Evolutionary conservation across 768 basidiomycete species (phyloP), one percentile per base, ranked within the genome.

Genomic region (Amyloporia xantha): DNA sequence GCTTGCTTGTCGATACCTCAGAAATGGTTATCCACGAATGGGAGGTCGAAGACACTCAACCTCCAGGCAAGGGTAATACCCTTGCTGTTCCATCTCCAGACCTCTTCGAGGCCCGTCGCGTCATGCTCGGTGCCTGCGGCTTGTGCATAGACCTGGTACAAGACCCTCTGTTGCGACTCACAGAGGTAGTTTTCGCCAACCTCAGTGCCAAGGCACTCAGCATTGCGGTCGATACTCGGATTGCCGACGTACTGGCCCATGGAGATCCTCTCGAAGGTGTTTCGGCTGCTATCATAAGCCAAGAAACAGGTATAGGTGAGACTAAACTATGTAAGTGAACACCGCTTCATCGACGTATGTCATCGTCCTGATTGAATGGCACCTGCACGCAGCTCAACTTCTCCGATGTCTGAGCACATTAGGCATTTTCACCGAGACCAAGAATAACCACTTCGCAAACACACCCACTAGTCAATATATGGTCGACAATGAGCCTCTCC

Each of bases 11-110:
- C 24, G 49, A 50, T 10, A 35, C 49, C 5, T 44, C 49, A 17
- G 49, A 50, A 44, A 33, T 50, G 5, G 49, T 50, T 37, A 50
- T 50, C 17, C 37, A 40, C 10, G 49, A 50, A 21, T 50, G 49
- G 49, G 43, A 50, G n/a, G 43, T 21, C 24, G 30, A 33, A 44
- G 41, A 26, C 27, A 17, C 20, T 39, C 15, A 13, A 17, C 9
- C 38, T n/a, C 17, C 20, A 6, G 20, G 19, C 9, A 7, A 6
- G 9, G 17, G 17, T 9, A n/a, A 33, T 15, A 33, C 30, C 15
- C 13, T 45, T 10, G 30, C 7, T 33, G 30, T 33, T 33, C 49
- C 49, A 3, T 50, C 49, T 2, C 35, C 11, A 2, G 49, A 20
- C 13, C 25, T 50, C 5, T 44, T 25, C 25, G 25, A 50, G 25